Evolutionary conservation across 768 basidiomycete species (phyloP), one percentile per base, ranked within the genome.

Genomic region (Suillus clintonianus): DNA sequence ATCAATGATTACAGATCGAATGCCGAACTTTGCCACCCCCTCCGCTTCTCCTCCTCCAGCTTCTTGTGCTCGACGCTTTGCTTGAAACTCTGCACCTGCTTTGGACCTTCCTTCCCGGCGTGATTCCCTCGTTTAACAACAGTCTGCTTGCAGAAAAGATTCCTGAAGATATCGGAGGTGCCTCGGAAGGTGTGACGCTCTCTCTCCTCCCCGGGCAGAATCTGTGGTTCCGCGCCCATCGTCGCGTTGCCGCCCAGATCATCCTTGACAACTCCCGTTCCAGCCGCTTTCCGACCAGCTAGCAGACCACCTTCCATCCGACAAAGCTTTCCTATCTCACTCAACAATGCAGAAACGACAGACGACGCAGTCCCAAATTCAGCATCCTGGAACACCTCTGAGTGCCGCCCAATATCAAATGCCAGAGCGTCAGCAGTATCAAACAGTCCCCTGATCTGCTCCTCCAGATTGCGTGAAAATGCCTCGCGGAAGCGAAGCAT

Each of bases 201-300:
- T 4, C 78, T 81, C 80, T 92, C 90, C 65, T 87, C 83, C 0
- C 89, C 87, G 32, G 83, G 75, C 34, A 92, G 73, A 37, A 92
- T 85, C 78, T 92, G 90, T 41, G 90, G 90, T 74, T 89, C 89
- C 7, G 83, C 87, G 2, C 90, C 90, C 77, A 91, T 76, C 0
- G 89, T 70, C 17, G 71, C 77, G 43, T 74, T 72, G 3, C 69
- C 74, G 17, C 64, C 63, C 0, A 66, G 64, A 42, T 83, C 84
- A 68, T 87, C 83, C 48, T 86, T 81, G 56, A 91, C 76, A 8
- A 91, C 64, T 0, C 90, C 90, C 0, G 86, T 87, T 0, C 90
- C 84, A 0, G 90, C 91, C 4, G 85, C 84, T 30, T 70, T 76
- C 82, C 83, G 83, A 0, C 80, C 85, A 2, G 76, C 70, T 63